Evolutionary conservation across 2,329 filamentous ascomycete genomes (phyloP), one percentile per base, ranked within the genome.

Genomic region (Sporothrix schenckii): DNA sequence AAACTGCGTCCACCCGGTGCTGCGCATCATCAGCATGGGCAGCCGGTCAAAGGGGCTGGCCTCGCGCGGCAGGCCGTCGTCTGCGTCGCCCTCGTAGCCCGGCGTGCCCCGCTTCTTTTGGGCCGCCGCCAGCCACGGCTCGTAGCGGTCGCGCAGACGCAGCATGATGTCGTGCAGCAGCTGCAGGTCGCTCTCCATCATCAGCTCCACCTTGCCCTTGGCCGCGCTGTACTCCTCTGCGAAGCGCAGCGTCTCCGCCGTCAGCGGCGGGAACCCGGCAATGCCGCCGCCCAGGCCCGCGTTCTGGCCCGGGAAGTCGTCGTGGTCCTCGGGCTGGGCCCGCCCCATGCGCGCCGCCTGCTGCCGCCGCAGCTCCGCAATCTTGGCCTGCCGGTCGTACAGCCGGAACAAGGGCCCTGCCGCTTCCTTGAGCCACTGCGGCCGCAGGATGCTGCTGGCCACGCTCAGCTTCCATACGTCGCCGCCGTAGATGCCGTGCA

Each of bases 401-500:
- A 61, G 61, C 53, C 24, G 11, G 24, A 50, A 63, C 49, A 50
- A 10, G 27, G 65, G 67, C 56, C 2, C 24, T 19, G 50, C 16
- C 5, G 49, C 56, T 60, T 70, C 66, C 13, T 44, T n/a, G 16
- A 73, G 39, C 74, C 74, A 75, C 30, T 6, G 6, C 1, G 4
- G 10, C 2, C 72, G 71, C 41, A 76, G 68, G 41, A 73, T 68
- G 69, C 72, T 72, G 70, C 73, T 74, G 44, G 69, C 72, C 52
- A 90, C 77, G 79, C 93, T 97, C 66, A 98, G 83, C 77, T 90
- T 86, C 78, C 92, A 88, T 63, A 97, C 88, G 79, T 97, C 92
- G 5, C 95, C 95, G 27, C 94, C 95, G 79, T 96, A 97, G 71
- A 98, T 93, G 54, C 95, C 95, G 79, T 98, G 95, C 68, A 93